phyloP scores from a whole-genome alignment of 495 filamentous ascomycete genomes.

The Neurospora pannonica region DNA sequence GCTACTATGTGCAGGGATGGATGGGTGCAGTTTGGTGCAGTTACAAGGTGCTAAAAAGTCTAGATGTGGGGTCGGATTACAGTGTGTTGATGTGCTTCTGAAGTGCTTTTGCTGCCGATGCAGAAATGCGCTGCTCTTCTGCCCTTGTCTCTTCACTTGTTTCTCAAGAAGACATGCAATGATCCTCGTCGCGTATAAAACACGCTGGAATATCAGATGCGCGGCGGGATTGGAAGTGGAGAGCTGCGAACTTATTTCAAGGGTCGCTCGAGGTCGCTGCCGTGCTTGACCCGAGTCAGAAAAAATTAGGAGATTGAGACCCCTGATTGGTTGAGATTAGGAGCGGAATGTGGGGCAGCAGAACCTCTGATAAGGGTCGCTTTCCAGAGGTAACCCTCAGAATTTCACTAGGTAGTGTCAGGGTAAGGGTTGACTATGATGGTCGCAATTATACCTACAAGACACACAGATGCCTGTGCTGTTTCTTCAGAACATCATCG shows the following conservation, averaged over 20 bases:
- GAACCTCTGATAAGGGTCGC: background rate
- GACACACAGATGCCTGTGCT: background rate
- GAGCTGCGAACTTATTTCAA: background rate
- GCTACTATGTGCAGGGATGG: background rate
- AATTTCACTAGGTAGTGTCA: background rate
- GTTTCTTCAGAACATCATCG: background rate
- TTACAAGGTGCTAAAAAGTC: background rate
- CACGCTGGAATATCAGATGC: background rate
- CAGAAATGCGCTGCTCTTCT: background rate
- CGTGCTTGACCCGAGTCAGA: background rate
- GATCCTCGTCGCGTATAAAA: background rate
- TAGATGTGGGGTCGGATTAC: background rate
- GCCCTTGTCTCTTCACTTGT: background rate
- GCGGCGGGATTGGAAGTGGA: background rate
- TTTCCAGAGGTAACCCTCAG: background rate
- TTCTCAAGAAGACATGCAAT: background rate
- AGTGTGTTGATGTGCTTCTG: background rate
- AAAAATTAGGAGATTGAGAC: slow-evolving; percentile 1
- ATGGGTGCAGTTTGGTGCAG: background rate
- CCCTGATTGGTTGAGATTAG: background rate
- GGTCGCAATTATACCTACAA: background rate
- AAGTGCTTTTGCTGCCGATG: background rate
- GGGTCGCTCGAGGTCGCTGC: background rate
- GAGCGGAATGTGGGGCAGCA: background rate
- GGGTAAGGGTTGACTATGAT: background rate